Evolutionary conservation across 257 asterid genomes (phyloP).

Genomic region (Gynochthodes officinalis): DNA sequence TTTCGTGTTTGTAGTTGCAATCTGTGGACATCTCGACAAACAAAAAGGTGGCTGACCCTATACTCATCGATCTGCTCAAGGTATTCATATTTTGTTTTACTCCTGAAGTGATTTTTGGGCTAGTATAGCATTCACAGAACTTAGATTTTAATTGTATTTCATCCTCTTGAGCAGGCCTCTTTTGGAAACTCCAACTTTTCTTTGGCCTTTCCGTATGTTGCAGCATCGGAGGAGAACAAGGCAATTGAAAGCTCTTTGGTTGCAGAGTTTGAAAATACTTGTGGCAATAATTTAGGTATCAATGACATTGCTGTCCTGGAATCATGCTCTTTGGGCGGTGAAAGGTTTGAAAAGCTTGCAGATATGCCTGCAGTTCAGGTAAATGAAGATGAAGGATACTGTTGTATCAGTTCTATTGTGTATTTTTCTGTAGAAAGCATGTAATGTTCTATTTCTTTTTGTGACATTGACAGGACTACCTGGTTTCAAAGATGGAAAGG

Average conservation of each 20-base stretch:
- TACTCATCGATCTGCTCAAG: slow-evolving; percentile 74
- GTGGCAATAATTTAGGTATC: slow-evolving; percentile 52
- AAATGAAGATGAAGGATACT: slow-evolving; percentile 26
- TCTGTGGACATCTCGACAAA: slow-evolving; percentile 63
- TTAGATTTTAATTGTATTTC: slow-evolving; percentile 17
- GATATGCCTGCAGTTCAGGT: slow-evolving; percentile 67
- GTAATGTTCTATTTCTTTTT: not conserved
- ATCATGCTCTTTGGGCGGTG: slow-evolving; percentile 70
- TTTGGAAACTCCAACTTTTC: slow-evolving; percentile 73
- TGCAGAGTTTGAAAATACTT: slow-evolving; percentile 64
- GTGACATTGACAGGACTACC: slow-evolving; percentile 51
- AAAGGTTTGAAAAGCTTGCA: slow-evolving; percentile 49
- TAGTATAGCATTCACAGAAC: not conserved
- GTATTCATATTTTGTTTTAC: slow-evolving; percentile 34
- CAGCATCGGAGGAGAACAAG: slow-evolving; percentile 55
- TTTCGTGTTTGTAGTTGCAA: slow-evolving; percentile 48
- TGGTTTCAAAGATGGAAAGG: slow-evolving; percentile 59
- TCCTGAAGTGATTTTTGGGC: not conserved
- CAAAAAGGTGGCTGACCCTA: slow-evolving; percentile 46
- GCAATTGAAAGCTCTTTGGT: slow-evolving; percentile 67
- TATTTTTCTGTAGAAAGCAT: not conserved
- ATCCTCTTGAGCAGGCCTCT: slow-evolving; percentile 51
- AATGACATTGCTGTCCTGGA: slow-evolving; percentile 57
- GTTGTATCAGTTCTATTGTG: not conserved
- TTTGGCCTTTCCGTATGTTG: slow-evolving; percentile 76